These are phyloP conservation scores for Misopates orontium DNA, from an alignment of 257 asterid species.

Conservation along the genomic window DNA sequence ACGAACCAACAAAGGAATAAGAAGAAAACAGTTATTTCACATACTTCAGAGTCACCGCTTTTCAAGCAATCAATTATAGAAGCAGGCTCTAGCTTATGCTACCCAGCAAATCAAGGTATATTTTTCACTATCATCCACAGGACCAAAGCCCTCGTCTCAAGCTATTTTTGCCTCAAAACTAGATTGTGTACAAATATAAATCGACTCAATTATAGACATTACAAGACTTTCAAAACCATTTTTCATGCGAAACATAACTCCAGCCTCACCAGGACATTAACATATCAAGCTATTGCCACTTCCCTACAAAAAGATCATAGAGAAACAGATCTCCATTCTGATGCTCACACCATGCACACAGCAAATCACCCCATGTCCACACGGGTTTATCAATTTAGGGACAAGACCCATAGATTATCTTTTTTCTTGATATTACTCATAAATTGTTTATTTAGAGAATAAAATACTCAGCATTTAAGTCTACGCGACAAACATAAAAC, in stretches of 20 bases:
- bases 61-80: slow-evolving; percentile 1
- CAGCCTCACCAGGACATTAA: slow-evolving; percentile 3
- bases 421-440: too few relatives aligned
- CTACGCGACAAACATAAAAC: slow-evolving; percentile 15
- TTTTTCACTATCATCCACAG: slow-evolving; percentile 7
- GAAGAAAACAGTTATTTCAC: slow-evolving; percentile 5
- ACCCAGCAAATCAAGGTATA: not conserved
- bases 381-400: not conserved
- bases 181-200: not conserved
- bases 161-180: not conserved
- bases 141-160: not conserved
- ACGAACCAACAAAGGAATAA: not conserved
- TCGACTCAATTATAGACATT: not conserved
- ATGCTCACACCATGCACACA: not conserved
- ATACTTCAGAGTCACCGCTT: not conserved
- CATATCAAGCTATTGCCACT: not conserved
- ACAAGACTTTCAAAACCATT: not conserved
- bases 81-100: not conserved
- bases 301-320: not conserved
- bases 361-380: too few relatives aligned
- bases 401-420: not conserved
- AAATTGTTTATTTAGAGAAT: not conserved
- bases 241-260: not conserved
- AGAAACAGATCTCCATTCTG: not conserved
- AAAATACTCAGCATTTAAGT: not conserved